Evolutionary conservation across 2,329 filamentous ascomycete genomes (phyloP), one percentile per base, ranked within the genome.

Genomic region (Leptoxyphium fumago): DNA sequence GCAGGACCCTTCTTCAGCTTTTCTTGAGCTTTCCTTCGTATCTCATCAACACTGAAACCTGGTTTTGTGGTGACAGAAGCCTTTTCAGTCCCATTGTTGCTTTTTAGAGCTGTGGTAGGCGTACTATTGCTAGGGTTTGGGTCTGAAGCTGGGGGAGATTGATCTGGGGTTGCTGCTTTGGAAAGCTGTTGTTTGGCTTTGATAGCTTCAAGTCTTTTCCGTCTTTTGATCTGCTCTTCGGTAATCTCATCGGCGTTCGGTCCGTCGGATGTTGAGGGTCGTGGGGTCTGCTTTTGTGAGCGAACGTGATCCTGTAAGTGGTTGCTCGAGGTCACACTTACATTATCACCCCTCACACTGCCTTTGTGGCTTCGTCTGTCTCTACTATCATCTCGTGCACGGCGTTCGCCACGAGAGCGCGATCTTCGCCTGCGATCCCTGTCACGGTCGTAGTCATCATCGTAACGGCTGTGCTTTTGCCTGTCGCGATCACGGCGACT

Each of bases 341-440:
- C 80, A 64, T 83, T 77, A 48, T 68, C 65, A 46, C 67, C 63
- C 10, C 68, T 65, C 50, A 73, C 73, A 44, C 58, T 65, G 30
- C 68, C 42, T 29, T 46, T 43, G 36, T 38, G 29, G 59, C 38
- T 68, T 66, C 73, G 71, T 55, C 73, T 53, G 11, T 29, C 74
- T 55, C 73, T 74, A 58, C 71, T 77, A 55, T 80, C 78, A 55
- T 78, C 80, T 61, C 74, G 75, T 18, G 40, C 42, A 36, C 70
- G 73, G 78, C 65, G 70, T 73, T 62, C 78, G 77, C 58, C 44
- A 29, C 73, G 63, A 80, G 79, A 68, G 79, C 80, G 56, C 68
- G 66, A 59, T 14, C 29, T 43, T 36, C 79, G 78, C 55, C 77
- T 78, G 60, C 79, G 71, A 43, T 86, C 83, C 55, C 80, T 76